phyloP scores from a whole-genome alignment of 202 grass and related monocot species.

The Dendrocalamus latiflorus region DNA sequence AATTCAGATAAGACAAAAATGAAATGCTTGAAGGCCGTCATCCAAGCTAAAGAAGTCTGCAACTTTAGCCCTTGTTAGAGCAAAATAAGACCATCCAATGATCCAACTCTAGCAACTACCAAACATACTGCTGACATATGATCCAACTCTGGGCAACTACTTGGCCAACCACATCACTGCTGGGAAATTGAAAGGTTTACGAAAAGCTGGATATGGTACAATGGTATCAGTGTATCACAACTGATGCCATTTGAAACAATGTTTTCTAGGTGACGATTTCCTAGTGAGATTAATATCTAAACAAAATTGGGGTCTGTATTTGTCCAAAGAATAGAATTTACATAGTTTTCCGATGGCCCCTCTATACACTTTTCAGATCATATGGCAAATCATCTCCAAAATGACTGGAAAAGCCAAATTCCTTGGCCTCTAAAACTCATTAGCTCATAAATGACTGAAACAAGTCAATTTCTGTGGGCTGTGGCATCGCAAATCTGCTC shows the following conservation, averaged over 20 bases:
- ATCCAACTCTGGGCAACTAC: background rate
- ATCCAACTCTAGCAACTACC: background rate
- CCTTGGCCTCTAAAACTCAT: too few species aligned
- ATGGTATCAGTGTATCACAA: background rate
- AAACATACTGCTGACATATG: background rate
- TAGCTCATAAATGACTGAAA: conserved; percentile 1
- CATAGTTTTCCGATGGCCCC: too few species aligned
- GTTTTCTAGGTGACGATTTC: background rate
- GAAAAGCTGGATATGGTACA: background rate
- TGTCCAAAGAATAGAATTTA: background rate
- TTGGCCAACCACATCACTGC: background rate
- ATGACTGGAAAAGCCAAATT: background rate
- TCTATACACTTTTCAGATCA: background rate
- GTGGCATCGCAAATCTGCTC: background rate
- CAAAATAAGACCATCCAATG: background rate
- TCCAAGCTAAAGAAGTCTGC: too few species aligned
- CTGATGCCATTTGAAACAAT: background rate
- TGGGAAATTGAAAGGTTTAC: background rate
- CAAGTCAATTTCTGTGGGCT: background rate
- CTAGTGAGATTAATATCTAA: background rate
- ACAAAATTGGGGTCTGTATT: background rate
- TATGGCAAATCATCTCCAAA: background rate
- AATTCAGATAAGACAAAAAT: too few species aligned
- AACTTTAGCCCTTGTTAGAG: background rate
- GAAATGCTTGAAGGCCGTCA: too few species aligned